Evolutionary conservation across 768 basidiomycete species (phyloP).

Genomic region (Fistulinella prunicolor): DNA sequence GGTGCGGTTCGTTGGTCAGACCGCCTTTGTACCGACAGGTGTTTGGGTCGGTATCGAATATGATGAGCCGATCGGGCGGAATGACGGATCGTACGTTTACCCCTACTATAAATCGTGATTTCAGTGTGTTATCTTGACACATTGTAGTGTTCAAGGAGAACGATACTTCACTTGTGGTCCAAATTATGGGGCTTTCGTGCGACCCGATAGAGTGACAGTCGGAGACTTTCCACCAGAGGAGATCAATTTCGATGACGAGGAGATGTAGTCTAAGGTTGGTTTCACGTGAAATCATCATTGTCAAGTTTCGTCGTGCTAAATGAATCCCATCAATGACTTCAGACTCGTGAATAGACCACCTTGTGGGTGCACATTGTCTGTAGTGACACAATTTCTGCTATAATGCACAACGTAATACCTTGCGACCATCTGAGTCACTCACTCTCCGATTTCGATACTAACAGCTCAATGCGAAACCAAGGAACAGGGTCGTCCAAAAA

Average conservation of each 20-base stretch:
- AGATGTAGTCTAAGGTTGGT: slow-evolving; percentile 47
- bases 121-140: neutral
- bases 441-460: no score
- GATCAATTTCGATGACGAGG: slow-evolving; percentile 70
- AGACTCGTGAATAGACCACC: no score
- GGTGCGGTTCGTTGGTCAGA: slow-evolving; percentile 80
- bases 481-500: no score
- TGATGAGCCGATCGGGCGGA: slow-evolving; percentile 95
- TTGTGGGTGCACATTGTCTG: no score
- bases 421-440: no score
- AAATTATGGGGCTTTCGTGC: slow-evolving; percentile 83
- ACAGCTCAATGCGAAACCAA: no score
- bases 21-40: slow-evolving; percentile 64
- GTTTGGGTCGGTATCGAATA: slow-evolving; percentile 93
- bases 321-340: no score
- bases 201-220: slow-evolving; percentile 73
- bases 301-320: no score
- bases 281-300: neutral
- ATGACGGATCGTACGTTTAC: slow-evolving; percentile 83
- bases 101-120: neutral
- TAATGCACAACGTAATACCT: no score
- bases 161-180: slow-evolving; percentile 80
- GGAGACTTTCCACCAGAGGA: slow-evolving; percentile 90
- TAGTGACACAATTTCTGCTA: no score
- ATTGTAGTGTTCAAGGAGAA: slow-evolving; percentile 71